phyloP scores from a whole-genome alignment of 345 rosid genomes.

The Theobroma cacao region DNA sequence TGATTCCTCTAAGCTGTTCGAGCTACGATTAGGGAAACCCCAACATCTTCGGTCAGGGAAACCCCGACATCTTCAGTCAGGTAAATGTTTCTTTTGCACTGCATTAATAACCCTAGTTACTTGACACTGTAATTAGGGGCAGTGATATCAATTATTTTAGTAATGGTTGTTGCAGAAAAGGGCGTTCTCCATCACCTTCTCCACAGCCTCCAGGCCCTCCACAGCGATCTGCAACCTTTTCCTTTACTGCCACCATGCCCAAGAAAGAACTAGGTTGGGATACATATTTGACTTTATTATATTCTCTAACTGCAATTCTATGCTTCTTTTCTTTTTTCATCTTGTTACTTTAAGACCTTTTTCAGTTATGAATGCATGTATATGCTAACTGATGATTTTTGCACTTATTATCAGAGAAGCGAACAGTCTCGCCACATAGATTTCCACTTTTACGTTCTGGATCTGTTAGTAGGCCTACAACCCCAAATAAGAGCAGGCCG shows the following conservation, averaged over 20 bases:
- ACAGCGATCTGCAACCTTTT: conserved; percentile 70
- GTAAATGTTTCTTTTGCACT: conserved; percentile 30
- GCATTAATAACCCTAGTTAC: neutral
- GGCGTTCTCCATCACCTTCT: conserved; percentile 63
- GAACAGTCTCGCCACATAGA: conserved; percentile 73
- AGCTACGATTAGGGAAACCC: conserved; percentile 66
- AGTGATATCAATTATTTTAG: neutral
- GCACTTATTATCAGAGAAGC: conserved; percentile 48
- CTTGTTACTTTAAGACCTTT: neutral
- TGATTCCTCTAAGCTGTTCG: conserved; percentile 54
- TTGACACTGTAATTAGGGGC: neutral
- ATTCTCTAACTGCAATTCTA: conserved; percentile 1
- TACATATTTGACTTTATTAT: neutral
- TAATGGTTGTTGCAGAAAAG: conserved; percentile 45
- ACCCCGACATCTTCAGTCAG: conserved; percentile 46
- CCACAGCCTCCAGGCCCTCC: conserved; percentile 44
- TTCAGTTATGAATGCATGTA: neutral
- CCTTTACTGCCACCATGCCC: conserved; percentile 63
- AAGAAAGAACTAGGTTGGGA: conserved; percentile 64
- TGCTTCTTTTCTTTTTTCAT: neutral
- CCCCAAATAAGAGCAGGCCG: conserved; percentile 63
- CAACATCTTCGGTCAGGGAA: conserved; percentile 55
- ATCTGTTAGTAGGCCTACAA: conserved; percentile 61
- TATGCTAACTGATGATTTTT: conserved; percentile 4
- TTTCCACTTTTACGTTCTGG: conserved; percentile 86